Conservation (phyloP, 768 basidiomycete species). For the Terana coerulea region DNA sequence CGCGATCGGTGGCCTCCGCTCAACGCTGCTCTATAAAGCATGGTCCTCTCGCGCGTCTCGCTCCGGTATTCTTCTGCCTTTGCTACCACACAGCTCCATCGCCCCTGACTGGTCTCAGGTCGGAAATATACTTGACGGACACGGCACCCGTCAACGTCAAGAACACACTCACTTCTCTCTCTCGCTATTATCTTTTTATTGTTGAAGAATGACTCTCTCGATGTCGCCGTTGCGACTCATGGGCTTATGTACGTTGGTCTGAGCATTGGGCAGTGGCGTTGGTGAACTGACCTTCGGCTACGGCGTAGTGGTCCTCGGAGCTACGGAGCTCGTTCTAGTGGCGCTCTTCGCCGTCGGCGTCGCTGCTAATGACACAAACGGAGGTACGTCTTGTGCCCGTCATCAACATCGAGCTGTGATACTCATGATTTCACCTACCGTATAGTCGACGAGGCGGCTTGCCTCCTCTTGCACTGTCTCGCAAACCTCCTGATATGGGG, state of each 20-base stretch:
- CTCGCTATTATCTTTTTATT: neutral
- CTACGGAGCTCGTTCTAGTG: slow-evolving; percentile 5
- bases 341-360: slow-evolving; percentile 8
- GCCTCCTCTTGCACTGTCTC: slow-evolving; percentile 5
- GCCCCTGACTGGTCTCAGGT: slow-evolving; percentile 2
- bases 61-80: too few species aligned
- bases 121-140: neutral
- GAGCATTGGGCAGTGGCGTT: neutral
- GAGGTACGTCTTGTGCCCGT: neutral
- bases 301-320: neutral
- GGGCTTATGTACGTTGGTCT: neutral
- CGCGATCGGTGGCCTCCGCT: neutral
- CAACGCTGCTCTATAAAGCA: neutral
- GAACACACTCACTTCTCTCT: neutral
- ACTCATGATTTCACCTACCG: neutral
- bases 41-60: neutral
- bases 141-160: too few species aligned
- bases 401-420: neutral
- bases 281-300: neutral
- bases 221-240: neutral
- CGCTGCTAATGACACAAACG: neutral
- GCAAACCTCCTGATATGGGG: neutral
- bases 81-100: neutral
- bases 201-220: neutral
- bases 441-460: neutral